Evolutionary conservation across 2,329 filamentous ascomycete species (phyloP).

Genomic region (Microdochium bolleyi): DNA sequence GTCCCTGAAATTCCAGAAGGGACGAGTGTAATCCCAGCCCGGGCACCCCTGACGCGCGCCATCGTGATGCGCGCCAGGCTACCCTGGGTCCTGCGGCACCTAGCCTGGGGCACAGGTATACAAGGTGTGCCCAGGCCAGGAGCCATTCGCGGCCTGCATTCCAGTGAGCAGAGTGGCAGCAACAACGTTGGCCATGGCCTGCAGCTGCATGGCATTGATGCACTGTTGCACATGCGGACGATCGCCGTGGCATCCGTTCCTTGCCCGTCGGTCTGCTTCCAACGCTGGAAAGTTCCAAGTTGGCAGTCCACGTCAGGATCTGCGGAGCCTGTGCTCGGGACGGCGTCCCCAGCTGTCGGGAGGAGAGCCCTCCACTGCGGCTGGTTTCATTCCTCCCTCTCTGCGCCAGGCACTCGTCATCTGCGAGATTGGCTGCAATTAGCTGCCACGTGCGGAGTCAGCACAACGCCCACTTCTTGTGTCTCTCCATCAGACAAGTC

Average conservation of each 20-base stretch:
- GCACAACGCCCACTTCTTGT: not conserved
- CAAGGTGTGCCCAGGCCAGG: too few relatives aligned
- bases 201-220: too few relatives aligned
- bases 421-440: too few relatives aligned
- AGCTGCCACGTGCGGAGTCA: not conserved
- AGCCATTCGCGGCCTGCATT: not conserved
- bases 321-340: too few relatives aligned
- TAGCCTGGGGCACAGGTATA: too few relatives aligned
- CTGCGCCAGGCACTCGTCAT: too few relatives aligned
- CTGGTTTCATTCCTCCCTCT: not conserved
- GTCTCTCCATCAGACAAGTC: not conserved
- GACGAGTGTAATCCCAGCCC: not conserved
- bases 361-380: not conserved
- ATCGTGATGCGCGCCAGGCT: not conserved
- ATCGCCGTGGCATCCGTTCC: too few relatives aligned
- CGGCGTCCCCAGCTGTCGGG: too few relatives aligned
- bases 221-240: too few relatives aligned
- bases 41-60: not conserved
- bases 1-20: not conserved
- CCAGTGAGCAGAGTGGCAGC: not conserved
- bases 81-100: not conserved
- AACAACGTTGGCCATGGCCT: not conserved
- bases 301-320: too few relatives aligned
- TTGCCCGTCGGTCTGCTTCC: too few relatives aligned
- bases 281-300: too few relatives aligned